These are phyloP conservation scores for Yamadazyma kanchanaburiensis DNA, from an alignment of 1,139 yeast genomes.

Conservation along the genomic window DNA sequence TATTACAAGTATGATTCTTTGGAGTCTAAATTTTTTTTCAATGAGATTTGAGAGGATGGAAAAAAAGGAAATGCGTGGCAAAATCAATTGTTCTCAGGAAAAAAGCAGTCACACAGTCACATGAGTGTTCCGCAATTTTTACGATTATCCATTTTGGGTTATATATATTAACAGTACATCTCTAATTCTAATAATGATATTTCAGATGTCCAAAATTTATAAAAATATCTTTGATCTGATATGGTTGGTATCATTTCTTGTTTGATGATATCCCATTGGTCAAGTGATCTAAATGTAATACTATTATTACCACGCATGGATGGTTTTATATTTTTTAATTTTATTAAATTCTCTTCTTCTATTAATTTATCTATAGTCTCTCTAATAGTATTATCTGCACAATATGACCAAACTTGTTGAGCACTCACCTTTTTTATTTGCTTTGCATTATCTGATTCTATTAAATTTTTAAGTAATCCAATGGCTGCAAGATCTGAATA, in stretches of 20 bases:
- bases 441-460: no score
- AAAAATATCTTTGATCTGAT: no score
- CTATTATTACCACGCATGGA: no score
- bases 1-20: constrained; percentile 9
- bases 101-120: constrained; percentile 26
- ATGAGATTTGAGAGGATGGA: constrained; percentile 9
- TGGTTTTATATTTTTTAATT: no score
- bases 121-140: constrained; percentile 11
- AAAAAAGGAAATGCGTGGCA: constrained; percentile 6
- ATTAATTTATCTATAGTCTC: no score
- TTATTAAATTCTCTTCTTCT: no score
- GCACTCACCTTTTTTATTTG: no score
- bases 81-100: constrained; percentile 2
- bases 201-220: constrained; percentile 33
- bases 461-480: constrained; percentile 17
- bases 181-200: constrained; percentile 24
- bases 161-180: neutral
- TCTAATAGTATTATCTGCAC: no score
- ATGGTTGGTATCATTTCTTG: no score
- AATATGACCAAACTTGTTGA: no score
- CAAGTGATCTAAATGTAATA: no score
- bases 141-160: neutral
- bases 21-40: constrained; percentile 13
- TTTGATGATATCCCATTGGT: no score
- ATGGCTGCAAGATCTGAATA: constrained; percentile 26